Evolutionary conservation across 345 rosid species (phyloP).

Genomic region (Syzygium aqueum): DNA sequence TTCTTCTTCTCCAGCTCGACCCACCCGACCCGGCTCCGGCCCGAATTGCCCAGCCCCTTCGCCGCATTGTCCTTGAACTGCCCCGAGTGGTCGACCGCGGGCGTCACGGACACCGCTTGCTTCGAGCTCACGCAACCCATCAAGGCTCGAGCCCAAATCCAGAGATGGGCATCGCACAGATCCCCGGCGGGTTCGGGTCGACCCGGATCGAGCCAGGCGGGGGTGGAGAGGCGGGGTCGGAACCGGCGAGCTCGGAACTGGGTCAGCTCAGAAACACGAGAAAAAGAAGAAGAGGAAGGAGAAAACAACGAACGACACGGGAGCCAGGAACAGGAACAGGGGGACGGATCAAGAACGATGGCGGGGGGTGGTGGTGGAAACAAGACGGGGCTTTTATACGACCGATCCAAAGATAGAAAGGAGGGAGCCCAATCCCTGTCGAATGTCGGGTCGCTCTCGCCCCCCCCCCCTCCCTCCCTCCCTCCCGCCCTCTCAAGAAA

Average conservation of each 20-base stretch:
- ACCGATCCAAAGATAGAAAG: neutral
- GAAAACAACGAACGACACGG: neutral
- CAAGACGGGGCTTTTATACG: neutral
- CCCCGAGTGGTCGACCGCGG: constrained; percentile 72
- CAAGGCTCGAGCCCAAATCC: neutral
- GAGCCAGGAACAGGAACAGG: neutral
- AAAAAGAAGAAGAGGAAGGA: neutral
- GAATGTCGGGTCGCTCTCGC: neutral
- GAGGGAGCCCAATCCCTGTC: neutral
- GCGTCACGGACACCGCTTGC: constrained; percentile 88
- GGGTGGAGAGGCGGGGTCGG: neutral
- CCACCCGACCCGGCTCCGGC: constrained; percentile 20
- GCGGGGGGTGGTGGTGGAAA: neutral
- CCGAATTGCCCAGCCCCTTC: constrained; percentile 11
- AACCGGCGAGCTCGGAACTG: neutral
- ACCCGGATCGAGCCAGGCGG: neutral
- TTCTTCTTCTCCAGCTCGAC: constrained; percentile 6
- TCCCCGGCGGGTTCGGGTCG: neutral
- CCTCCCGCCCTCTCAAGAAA: neutral
- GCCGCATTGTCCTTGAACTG: constrained; percentile 17
- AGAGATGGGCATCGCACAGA: neutral
- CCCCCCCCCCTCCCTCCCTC: neutral
- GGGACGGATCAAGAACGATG: neutral
- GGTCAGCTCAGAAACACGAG: neutral
- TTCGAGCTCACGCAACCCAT: constrained; percentile 99